A percentile compares a stretch with the other conserved stretches of the same genome.
Evolutionary conservation across 2,329 filamentous ascomycete species (phyloP).

Genomic region (Aspergillus alliaceus): DNA sequence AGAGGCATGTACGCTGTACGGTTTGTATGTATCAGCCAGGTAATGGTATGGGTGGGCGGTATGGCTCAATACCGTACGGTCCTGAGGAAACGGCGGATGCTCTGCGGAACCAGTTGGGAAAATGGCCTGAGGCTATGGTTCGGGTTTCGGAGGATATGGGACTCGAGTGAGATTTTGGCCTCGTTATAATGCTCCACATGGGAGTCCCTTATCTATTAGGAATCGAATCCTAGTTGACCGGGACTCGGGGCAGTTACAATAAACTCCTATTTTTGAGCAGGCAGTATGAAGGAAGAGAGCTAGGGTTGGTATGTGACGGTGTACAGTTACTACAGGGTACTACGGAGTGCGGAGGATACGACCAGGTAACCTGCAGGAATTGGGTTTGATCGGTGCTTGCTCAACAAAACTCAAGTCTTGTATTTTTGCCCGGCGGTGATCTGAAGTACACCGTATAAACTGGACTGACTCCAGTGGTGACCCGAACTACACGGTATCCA

Average conservation of each 20-base stretch:
- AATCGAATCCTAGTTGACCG: neutral
- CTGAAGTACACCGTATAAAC: conserved; percentile 1
- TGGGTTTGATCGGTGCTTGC: neutral
- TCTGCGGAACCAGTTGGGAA: conserved; percentile 1
- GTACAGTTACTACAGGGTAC: neutral
- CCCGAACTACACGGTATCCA: neutral
- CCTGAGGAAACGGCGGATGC: neutral
- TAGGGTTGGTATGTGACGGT: neutral
- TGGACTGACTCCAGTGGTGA: conserved; percentile 1
- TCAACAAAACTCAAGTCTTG: neutral
- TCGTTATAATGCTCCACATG: neutral
- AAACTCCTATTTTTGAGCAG: neutral
- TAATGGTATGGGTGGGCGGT: conserved; percentile 1
- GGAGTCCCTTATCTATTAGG: neutral
- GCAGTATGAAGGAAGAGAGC: neutral
- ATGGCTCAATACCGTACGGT: neutral
- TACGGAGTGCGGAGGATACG: neutral
- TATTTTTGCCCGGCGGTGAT: conserved; percentile 1
- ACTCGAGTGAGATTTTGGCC: neutral
- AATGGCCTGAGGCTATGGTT: neutral
- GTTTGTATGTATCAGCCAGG: neutral
- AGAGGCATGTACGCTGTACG: neutral
- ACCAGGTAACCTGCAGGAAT: neutral
- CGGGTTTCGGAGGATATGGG: neutral
- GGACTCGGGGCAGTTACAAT: neutral